Percentiles rank a stretch among this genome's conserved stretches.
Conservation (phyloP, 2,329 filamentous ascomycete species). For the Exutisphaerella laricina region DNA sequence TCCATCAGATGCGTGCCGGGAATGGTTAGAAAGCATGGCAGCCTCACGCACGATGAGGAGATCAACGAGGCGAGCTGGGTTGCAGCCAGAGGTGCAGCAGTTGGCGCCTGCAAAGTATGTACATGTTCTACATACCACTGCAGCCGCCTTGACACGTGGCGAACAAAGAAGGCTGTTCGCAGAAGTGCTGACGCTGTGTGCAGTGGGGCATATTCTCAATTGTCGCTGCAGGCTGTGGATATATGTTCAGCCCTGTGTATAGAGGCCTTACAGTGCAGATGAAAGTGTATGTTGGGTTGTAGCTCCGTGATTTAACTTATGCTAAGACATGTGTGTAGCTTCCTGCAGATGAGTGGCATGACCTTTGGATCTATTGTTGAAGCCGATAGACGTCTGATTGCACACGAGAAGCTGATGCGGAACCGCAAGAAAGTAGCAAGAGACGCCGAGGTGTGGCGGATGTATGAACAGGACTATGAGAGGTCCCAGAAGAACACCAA, state of each 20-base stretch:
- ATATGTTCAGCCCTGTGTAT: constrained; percentile 64
- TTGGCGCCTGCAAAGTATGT: constrained; percentile 59
- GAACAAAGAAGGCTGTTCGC: background rate
- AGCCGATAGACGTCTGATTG: constrained; percentile 62
- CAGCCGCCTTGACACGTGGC: background rate
- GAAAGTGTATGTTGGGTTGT: constrained; percentile 57
- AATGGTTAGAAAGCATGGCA: constrained; percentile 43
- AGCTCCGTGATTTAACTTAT: background rate
- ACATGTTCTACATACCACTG: constrained; percentile 1
- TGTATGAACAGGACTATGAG: constrained; percentile 21
- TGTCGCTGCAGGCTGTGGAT: constrained; percentile 57
- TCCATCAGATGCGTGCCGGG: constrained; percentile 6
- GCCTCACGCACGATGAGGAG: constrained; percentile 57
- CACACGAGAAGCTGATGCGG: constrained; percentile 61
- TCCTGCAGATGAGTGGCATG: constrained; percentile 81
- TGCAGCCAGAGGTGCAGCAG: constrained; percentile 59
- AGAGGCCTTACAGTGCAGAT: constrained; percentile 67
- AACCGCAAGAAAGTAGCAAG: constrained; percentile 58
- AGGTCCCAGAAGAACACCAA: background rate
- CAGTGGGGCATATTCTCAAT: constrained; percentile 65
- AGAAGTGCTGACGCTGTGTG: constrained; percentile 7
- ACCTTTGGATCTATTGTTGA: constrained; percentile 72
- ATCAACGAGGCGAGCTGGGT: constrained; percentile 66
- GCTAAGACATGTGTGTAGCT: constrained; percentile 44
- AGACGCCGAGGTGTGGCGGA: constrained; percentile 60